Evolutionary conservation across 2,329 filamentous ascomycete species (phyloP), one percentile per base, ranked within the genome.

Genomic region (Alternaria sp.): DNA sequence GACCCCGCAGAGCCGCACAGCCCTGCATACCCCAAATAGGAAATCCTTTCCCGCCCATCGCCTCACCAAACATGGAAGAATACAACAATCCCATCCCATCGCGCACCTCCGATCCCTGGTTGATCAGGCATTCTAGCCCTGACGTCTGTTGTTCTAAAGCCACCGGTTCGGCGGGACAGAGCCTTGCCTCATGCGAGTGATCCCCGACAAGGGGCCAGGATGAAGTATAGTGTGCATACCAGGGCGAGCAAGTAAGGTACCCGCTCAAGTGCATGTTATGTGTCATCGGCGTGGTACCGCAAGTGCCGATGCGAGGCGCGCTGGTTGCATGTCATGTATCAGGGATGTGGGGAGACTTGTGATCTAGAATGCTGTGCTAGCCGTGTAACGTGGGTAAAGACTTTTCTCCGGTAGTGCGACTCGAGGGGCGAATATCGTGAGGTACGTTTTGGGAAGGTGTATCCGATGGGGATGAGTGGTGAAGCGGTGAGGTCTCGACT

Each of bases 251-350:
- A 14, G 40, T 36, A 45, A 54, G 28, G 40, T 46, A 54, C 52
- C 52, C 52, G 38, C 52, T 54, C 28, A 16, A 30, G 22, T 52
- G 36, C 50, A 52, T 52, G 50, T 52, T 52, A 52, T 52, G 50
- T 52, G 50, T 52, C 50, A 41, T 34, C 28, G 50, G 36, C 50
- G 36, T 27, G 46, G 46, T 27, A 25, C 46, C 46, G 46, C 32
- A 38, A 27, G 12, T 50, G 20, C 46, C 46, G 30, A 50, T 50
- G 46, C 32, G 32, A 50, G 46, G 14, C 36, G 30, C 25, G 46
- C 14, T 50, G 46, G 20, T 38, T n/a, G 20, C 32, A 36, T 50
- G 46, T 16, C 25, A 20, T 20, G 50, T 41, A 52, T 14, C 36
- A 40, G 36, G 50, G 25, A 41, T 41, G 50, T 52, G 50, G 34